phyloP scores from a whole-genome alignment of 2,329 filamentous ascomycete species.

The Pezicula radicicola region DNA sequence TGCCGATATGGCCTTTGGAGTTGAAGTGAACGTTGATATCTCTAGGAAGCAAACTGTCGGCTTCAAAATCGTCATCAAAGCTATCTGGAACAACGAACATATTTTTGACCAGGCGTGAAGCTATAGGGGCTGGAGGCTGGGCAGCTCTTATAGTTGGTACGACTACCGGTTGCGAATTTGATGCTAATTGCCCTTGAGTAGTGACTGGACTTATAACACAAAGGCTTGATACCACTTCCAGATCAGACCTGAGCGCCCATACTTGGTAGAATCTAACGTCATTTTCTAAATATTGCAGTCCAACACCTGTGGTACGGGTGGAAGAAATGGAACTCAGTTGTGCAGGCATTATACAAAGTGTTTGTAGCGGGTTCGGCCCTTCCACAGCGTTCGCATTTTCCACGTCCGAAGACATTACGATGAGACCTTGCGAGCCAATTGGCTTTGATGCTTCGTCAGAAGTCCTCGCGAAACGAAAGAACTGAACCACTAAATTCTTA shows the following conservation, averaged over 20 bases:
- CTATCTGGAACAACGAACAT: slow-evolving; percentile 24
- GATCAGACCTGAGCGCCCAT: slow-evolving; percentile 37
- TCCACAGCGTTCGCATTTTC: not conserved
- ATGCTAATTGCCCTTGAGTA: not conserved
- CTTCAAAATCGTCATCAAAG: slow-evolving; percentile 16
- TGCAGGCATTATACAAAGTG: slow-evolving; percentile 11
- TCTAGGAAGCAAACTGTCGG: not conserved
- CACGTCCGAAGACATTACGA: slow-evolving; percentile 9
- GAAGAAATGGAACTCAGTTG: slow-evolving; percentile 4
- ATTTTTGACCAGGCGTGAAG: slow-evolving; percentile 12
- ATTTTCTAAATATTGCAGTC: slow-evolving; percentile 27
- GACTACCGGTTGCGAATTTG: not conserved
- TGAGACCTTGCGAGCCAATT: slow-evolving; percentile 15
- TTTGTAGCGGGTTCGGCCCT: not conserved
- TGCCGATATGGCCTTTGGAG: slow-evolving; percentile 3
- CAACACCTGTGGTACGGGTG: slow-evolving; percentile 4
- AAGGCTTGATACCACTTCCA: slow-evolving; percentile 40
- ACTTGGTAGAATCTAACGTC: slow-evolving; percentile 45
- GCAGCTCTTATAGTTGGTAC: not conserved
- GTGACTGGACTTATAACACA: slow-evolving; percentile 24
- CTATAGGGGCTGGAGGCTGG: not conserved
- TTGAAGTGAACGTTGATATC: not conserved
- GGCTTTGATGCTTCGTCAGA: not conserved
- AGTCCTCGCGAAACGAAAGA: no score
- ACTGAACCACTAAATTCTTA: slow-evolving; percentile 9